Base-by-base conservation (phyloP, 371 early-diverging fungal species). In the Apophysomyces ossiformis region DNA sequence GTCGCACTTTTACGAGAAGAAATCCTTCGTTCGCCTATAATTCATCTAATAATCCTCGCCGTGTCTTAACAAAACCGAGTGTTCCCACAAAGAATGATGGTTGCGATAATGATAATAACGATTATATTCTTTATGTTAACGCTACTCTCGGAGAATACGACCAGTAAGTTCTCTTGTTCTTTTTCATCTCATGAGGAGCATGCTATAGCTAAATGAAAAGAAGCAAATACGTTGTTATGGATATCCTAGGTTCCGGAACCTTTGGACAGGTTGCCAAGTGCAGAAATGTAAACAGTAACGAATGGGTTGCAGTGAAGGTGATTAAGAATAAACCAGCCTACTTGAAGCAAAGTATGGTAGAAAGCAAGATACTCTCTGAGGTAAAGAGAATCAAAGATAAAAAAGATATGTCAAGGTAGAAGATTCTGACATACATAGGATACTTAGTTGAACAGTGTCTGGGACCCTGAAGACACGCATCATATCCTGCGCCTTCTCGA, bases 251-350 rank as follows among this genome's bases (percentile, higher is more conserved):
- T 2, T 89, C 91, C 67, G 99, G 99, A 16, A 99, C 99, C 0
- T 99, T 99, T 89, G 99, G 99, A 0, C 98, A 99, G 79, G 99
- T 99, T 0, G 96, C 93, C 9, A 96, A 95, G 75, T 99, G 98
- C 69, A 87, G 90, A 37, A 93, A 97, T 69, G 71, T 92, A 45
- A 90, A 89, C 68, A 95, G 95, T 0, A 89, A 93, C 65, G 92
- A 91, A 63, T 74, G 91, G 15, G 93, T 95, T 16, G 99, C 97
- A 2, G 90, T 99, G 57, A 99, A 99, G 79, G 94, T 99, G 15
- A 95, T 99, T 63, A 99, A 99, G 75, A 98, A 96, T 80, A 93
- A 94, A 70, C 87, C 90, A 4, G 96, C 96, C 1, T 99, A 98
- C 77, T 95, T 92, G 76, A 93, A 94, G 68, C 99, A 99, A 77